A percentile compares a stretch with the other conserved stretches of the same genome.
Conservation (phyloP, 2,329 filamentous ascomycete species). For the Penicillium sp. region DNA sequence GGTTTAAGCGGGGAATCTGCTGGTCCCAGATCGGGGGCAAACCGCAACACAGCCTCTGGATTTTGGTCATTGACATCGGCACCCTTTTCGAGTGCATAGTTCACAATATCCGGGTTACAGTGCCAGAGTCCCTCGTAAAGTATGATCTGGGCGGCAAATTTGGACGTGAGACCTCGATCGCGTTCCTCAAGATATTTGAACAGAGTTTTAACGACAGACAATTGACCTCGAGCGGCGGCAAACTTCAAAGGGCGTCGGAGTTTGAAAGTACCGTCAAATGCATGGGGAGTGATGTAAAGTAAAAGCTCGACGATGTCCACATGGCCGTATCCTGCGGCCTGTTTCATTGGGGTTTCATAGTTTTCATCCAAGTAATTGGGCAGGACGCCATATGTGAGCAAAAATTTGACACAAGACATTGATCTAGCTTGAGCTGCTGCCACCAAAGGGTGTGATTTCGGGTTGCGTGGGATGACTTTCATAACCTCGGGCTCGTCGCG, state of each 20-base stretch:
- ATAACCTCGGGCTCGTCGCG: not conserved
- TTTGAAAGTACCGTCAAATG: not conserved
- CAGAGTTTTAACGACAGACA: not conserved
- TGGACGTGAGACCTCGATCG: not conserved
- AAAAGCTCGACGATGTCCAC: not conserved
- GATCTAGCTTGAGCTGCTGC: not conserved
- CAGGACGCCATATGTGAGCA: not conserved
- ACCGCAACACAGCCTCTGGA: not conserved
- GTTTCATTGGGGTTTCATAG: not conserved
- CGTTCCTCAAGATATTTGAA: not conserved
- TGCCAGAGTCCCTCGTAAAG: slow-evolving; percentile 3
- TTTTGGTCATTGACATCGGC: not conserved
- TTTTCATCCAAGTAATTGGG: not conserved
- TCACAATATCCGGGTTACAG: not conserved
- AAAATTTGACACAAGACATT: not conserved
- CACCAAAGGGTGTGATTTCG: not conserved
- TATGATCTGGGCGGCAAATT: not conserved
- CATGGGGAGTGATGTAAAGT: not conserved
- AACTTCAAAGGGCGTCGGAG: not conserved
- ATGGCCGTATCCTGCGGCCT: not conserved
- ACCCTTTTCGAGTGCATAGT: not conserved
- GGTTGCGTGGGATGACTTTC: not conserved
- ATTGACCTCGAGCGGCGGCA: not conserved
- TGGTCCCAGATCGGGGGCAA: not conserved
- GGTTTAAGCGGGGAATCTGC: not conserved